Base-by-base conservation (phyloP, 1,139 yeast species). In the Schwanniomyces etchellsii region DNA sequence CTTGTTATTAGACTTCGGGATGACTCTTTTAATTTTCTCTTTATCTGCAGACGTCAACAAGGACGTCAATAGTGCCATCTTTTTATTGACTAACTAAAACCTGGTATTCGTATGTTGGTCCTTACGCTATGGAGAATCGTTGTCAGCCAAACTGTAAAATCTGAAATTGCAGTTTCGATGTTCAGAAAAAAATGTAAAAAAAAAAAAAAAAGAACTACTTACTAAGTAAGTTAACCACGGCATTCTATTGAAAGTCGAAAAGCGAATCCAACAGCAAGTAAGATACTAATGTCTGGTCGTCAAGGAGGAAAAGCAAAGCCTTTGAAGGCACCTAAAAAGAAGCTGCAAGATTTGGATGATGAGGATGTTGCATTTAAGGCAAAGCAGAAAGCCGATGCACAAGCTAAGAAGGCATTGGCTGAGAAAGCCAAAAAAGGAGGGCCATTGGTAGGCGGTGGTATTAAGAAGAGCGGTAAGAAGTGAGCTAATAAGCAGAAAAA, bases 361-460 rank as follows among this genome's bases (percentile, higher is more conserved):
- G 96, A 88, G 36, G 96, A 88, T 44, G 37, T 70, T 20, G 96
- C 96, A 4, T 88, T 79, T 74, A 85, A 86, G 69, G 91, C 83
- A 51, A 89, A 86, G 71, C 95, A 85, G 65, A 85, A 81, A 63
- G 96, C 95, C 34, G 96, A 85, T 43, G 95, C 91, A 45, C 85
- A 82, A 52, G 95, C 96, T 26, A 80, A 79, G 61, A 88, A 89
- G 64, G 94, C 82, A 35, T 74, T 89, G 81, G 89, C 93, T 41
- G 77, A 81, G 34, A 80, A 83, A 61, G 93, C 95, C 37, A 69
- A 83, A 49, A 77, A 82, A 52, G 95, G 95, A 42, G 95, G 95
- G 32, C 96, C 96, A 28, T 64, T 89, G 47, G 78, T 79, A 34
- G 89, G 95, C 37, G 96, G 96, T 34, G 97, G 97, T 39, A 88